Conservation (phyloP, 2,329 filamentous ascomycete genomes). For the Teratosphaeria gauchensis region DNA sequence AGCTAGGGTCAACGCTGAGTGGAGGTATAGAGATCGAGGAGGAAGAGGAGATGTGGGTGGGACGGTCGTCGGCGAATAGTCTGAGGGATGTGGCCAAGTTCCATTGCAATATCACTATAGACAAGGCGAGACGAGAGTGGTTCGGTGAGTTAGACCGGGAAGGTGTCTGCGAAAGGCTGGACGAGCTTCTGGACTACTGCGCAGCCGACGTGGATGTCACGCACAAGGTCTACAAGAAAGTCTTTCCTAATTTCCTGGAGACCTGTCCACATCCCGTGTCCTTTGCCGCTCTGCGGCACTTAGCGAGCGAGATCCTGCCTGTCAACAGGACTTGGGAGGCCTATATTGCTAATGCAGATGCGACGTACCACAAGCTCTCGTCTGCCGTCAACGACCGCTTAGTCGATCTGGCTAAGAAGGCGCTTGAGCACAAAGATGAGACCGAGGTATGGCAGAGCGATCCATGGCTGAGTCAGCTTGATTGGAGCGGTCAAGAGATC, state of each 20-base stretch:
- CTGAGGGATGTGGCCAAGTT: conserved; percentile 93
- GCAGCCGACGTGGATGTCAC: conserved; percentile 89
- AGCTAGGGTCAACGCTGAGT: conserved; percentile 62
- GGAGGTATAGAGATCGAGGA: conserved; percentile 55
- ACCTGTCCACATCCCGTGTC: conserved; percentile 95
- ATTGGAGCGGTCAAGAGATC: conserved; percentile 90
- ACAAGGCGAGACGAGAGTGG: conserved; percentile 77
- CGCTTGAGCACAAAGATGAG: conserved; percentile 62
- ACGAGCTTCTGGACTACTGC: conserved; percentile 85
- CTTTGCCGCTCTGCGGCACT: conserved; percentile 83
- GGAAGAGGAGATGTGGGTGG: conserved; percentile 93
- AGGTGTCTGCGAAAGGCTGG: conserved; percentile 60
- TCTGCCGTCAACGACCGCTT: conserved; percentile 71
- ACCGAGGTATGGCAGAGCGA: conserved; percentile 63
- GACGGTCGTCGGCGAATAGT: conserved; percentile 89
- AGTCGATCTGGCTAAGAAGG: conserved; percentile 62
- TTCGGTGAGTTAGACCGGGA: conserved; percentile 73
- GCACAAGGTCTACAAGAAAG: conserved; percentile 85
- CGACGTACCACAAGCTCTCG: conserved; percentile 68
- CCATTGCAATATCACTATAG: conserved; percentile 81
- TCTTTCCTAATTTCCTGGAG: conserved; percentile 80
- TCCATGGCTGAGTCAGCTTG: conserved; percentile 85
- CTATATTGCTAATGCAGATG: conserved; percentile 76
- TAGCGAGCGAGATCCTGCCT: conserved; percentile 88
- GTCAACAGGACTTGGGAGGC: conserved; percentile 80